These are phyloP conservation scores for Trichothecium sympodiale DNA, from an alignment of 2,329 filamentous ascomycete species.

Conservation along the genomic window DNA sequence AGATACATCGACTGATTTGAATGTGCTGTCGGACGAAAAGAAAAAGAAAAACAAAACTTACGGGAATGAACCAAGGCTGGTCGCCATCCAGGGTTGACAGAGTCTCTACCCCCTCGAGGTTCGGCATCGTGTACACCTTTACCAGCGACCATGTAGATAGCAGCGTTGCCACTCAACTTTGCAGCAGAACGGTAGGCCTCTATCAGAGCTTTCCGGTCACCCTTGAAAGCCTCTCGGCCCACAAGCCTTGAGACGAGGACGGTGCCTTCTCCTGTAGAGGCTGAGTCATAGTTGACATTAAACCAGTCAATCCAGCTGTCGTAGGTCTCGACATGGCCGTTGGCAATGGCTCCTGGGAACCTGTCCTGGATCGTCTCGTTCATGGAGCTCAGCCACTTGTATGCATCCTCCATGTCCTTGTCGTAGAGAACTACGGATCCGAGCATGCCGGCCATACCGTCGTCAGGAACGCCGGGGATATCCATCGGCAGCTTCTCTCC, in stretches of 20 bases:
- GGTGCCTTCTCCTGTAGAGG: conserved; percentile 20
- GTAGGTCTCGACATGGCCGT: conserved; percentile 23
- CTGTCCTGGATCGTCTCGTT: conserved; percentile 20
- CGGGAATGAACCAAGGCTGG: conserved; percentile 28
- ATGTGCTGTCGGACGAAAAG: conserved; percentile 4
- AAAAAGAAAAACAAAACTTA: conserved; percentile 19
- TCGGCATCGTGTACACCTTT: conserved; percentile 30
- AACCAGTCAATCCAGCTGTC: conserved; percentile 27
- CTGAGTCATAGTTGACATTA: conserved; percentile 21
- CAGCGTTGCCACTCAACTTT: conserved; percentile 14
- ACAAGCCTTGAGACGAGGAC: conserved; percentile 34
- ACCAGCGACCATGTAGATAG: conserved; percentile 29
- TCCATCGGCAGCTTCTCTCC: conserved; percentile 23
- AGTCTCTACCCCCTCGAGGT: conserved; percentile 31
- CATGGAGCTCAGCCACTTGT: not conserved
- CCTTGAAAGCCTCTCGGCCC: conserved; percentile 21
- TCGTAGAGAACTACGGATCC: not conserved
- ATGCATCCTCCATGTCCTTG: not conserved
- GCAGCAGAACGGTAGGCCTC: conserved; percentile 24
- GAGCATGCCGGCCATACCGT: conserved; percentile 22
- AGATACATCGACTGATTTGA: conserved; percentile 19
- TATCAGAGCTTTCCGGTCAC: conserved; percentile 20
- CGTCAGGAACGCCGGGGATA: conserved; percentile 14
- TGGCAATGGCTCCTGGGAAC: conserved; percentile 14
- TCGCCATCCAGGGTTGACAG: conserved; percentile 41